Evolutionary conservation across 2,329 filamentous ascomycete species (phyloP), one percentile per base, ranked within the genome.

Genomic region (Paracamarosporium sp.): DNA sequence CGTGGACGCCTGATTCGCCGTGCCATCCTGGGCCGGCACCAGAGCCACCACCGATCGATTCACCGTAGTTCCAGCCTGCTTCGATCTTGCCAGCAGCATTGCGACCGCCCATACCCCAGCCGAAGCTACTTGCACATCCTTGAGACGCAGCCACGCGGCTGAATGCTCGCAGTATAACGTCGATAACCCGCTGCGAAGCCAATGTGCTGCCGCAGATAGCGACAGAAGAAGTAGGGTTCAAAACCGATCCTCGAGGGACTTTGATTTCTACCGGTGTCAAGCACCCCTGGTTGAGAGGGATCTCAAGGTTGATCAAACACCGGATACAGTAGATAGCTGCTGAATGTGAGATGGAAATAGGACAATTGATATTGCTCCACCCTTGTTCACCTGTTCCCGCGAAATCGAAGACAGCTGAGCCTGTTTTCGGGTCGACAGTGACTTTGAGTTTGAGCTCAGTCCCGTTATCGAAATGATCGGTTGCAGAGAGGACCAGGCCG

Each of bases 201-300:
- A 56, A 50, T 2, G 61, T 60, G 28, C 55, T 59, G 27, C 62
- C 59, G 44, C 61, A 65, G 46, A 77, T 70, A 1, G 76, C 77
- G 1, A 71, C 76, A 0, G 62, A 57, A 0, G 76, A 66, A 0
- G 66, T 68, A 2, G 77, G 77, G 22, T 72, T 72, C 1, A 79
- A 67, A n/a, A 79, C 61, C 1, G 67, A 69, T 7, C 70, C 68
- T 12, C 56, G 53, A 2, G 77, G 77, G 0, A 76, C 66, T n/a
- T 57, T 55, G 28, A 79, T 69, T 17, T 72, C 62, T 12, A 78
- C 70, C 0, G 77, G 76, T 1, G 64, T 51, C 4, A 79, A 65
- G 44, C 76, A 78, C 17, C 77, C 78, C 57, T 79, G 68, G 59
- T 79, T 79, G 0, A 79, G 67, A 0, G 77, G 78, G 5, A 79